phyloP scores from a whole-genome alignment of 495 filamentous ascomycete species.

The Xylaria castorea region DNA sequence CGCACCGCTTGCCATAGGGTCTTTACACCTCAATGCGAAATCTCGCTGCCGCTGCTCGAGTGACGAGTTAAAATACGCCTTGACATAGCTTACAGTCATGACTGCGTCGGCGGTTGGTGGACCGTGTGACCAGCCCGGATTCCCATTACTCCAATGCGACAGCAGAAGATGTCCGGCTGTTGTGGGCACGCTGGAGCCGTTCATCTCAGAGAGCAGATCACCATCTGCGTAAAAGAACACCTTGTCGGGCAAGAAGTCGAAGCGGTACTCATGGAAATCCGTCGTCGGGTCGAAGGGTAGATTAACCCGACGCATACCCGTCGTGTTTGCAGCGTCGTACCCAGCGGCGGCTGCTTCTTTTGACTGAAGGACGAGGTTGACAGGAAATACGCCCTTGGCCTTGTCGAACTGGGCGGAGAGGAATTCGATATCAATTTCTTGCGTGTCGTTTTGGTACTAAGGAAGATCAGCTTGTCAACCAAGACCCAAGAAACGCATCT shows the following conservation, averaged over 20 bases:
- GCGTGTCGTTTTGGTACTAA: slow-evolving; percentile 76
- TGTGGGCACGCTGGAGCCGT: slow-evolving; percentile 59
- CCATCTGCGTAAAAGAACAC: slow-evolving; percentile 73
- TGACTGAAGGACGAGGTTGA: slow-evolving; percentile 78
- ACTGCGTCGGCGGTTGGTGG: slow-evolving; percentile 67
- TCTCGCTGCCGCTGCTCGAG: slow-evolving; percentile 50
- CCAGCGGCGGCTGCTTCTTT: slow-evolving; percentile 58
- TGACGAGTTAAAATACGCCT: slow-evolving; percentile 80
- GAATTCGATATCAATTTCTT: slow-evolving; percentile 83
- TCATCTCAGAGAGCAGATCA: slow-evolving; percentile 59
- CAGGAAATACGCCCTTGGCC: slow-evolving; percentile 53
- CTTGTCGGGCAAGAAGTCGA: slow-evolving; percentile 68
- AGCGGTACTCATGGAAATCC: slow-evolving; percentile 76
- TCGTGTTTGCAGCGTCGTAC: slow-evolving; percentile 62
- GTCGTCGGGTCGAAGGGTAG: slow-evolving; percentile 68
- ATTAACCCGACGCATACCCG: slow-evolving; percentile 58
- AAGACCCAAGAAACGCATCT: neutral
- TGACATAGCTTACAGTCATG: slow-evolving; percentile 68
- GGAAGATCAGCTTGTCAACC: neutral
- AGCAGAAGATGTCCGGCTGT: slow-evolving; percentile 68
- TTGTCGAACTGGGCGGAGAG: slow-evolving; percentile 65
- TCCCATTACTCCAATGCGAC: slow-evolving; percentile 81
- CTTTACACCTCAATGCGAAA: slow-evolving; percentile 55
- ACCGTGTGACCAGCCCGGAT: slow-evolving; percentile 69
- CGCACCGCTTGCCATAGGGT: slow-evolving; percentile 45